phyloP scores from a whole-genome alignment of 306 rosid species.

The Citrullus mucosospermus region DNA sequence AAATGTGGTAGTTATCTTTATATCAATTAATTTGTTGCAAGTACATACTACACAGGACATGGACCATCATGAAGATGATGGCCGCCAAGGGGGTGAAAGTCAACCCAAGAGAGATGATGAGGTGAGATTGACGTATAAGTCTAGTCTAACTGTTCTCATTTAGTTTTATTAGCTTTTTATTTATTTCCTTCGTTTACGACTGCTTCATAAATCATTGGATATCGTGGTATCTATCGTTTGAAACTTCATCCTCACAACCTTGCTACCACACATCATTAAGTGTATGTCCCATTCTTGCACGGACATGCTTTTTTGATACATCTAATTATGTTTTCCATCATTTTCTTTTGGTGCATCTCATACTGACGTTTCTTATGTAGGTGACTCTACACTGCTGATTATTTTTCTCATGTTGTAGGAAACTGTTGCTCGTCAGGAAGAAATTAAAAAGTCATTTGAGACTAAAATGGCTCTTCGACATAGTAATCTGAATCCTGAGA shows the following conservation, averaged over 20 bases:
- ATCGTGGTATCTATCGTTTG: not conserved
- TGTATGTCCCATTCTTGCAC: not conserved
- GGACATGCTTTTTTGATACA: not conserved
- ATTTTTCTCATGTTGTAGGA: conserved; percentile 34
- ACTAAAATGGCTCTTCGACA: conserved; percentile 78
- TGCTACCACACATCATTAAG: not conserved
- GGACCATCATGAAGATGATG: conserved; percentile 71
- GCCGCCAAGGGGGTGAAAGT: conserved; percentile 36
- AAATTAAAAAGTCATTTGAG: conserved; percentile 74
- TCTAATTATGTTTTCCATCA: not conserved
- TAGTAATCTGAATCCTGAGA: conserved; percentile 85
- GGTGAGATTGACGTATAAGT: conserved; percentile 29
- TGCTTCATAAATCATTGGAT: not conserved
- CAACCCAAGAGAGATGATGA: conserved; percentile 76
- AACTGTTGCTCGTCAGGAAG: conserved; percentile 83
- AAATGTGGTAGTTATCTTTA: not conserved
- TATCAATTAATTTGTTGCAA: not conserved
- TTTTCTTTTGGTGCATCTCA: not conserved
- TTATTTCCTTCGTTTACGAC: not conserved
- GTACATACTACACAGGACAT: conserved; percentile 11
- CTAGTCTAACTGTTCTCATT: not conserved
- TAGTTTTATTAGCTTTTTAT: not conserved
- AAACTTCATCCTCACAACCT: not conserved
- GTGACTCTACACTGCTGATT: conserved; percentile 2
- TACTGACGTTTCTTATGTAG: not conserved